These are phyloP conservation scores for Russula ochroleuca DNA, from an alignment of 768 basidiomycete species.

Conservation along the genomic window DNA sequence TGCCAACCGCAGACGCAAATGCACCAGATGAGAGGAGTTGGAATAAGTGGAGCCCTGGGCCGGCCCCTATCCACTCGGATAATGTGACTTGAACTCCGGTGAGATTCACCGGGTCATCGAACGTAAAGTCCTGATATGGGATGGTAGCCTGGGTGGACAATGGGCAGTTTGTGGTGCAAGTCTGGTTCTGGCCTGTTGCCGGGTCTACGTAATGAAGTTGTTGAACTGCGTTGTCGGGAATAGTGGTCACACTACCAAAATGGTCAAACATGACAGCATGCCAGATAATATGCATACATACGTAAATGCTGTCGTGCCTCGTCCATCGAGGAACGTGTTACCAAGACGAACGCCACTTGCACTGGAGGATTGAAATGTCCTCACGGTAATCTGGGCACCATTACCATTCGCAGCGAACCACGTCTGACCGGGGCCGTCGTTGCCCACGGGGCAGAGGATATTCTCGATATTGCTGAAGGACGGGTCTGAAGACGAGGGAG, in stretches of 20 bases:
- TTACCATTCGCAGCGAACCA: constrained; percentile 81
- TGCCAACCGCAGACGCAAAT: constrained; percentile 68
- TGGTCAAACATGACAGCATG: constrained; percentile 20
- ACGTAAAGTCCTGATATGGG: constrained; percentile 92
- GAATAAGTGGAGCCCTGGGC: constrained; percentile 83
- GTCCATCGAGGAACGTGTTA: constrained; percentile 78
- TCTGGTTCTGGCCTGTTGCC: constrained; percentile 62
- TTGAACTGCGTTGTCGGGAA: constrained; percentile 84
- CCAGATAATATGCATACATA: constrained; percentile 36
- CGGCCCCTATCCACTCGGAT: constrained; percentile 65
- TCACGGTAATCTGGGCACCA: constrained; percentile 68
- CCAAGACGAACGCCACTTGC: constrained; percentile 83
- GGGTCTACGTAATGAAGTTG: constrained; percentile 77
- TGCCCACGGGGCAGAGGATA: constrained; percentile 83
- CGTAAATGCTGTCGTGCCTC: constrained; percentile 89
- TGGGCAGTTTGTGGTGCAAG: constrained; percentile 77
- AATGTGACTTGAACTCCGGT: constrained; percentile 89
- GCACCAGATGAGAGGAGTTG: constrained; percentile 91
- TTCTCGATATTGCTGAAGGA: constrained; percentile 60
- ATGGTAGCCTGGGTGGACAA: constrained; percentile 71
- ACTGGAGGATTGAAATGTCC: constrained; percentile 67
- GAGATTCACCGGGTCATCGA: constrained; percentile 53
- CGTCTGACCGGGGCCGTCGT: constrained; percentile 70
- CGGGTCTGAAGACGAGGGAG: constrained; percentile 56
- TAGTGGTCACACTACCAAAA: constrained; percentile 63